phyloP scores from a whole-genome alignment of 768 basidiomycete species.

The Suillus clintonianus region DNA sequence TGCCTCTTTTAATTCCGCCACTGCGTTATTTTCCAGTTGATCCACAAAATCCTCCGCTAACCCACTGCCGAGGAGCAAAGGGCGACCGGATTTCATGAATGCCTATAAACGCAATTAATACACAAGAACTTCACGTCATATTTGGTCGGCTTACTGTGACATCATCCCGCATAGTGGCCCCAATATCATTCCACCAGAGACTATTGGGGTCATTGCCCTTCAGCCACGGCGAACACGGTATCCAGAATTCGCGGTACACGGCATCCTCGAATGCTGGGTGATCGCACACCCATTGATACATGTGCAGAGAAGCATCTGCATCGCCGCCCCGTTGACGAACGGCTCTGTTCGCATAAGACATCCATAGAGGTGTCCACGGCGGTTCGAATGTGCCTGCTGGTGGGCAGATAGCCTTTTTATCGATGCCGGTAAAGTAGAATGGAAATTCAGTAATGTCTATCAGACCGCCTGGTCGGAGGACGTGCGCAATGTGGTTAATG shows the following conservation, averaged over 20 bases:
- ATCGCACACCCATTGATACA: conserved; percentile 54
- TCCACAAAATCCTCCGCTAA: conserved; percentile 54
- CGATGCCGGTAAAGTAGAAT: conserved; percentile 58
- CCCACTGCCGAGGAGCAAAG: conserved; percentile 66
- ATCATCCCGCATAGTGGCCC: conserved; percentile 57
- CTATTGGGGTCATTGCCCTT: conserved; percentile 21
- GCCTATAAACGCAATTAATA: conserved; percentile 38
- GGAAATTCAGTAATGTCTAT: conserved; percentile 70
- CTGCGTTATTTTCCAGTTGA: conserved; percentile 52
- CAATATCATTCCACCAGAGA: conserved; percentile 43
- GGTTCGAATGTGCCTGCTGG: conserved; percentile 43
- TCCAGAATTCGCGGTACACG: conserved; percentile 59
- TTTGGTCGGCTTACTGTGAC: conserved; percentile 42
- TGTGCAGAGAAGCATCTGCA: conserved; percentile 59
- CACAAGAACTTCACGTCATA: background rate
- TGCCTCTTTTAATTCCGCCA: conserved; percentile 52
- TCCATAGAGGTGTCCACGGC: conserved; percentile 67
- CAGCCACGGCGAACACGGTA: conserved; percentile 59
- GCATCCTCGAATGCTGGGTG: conserved; percentile 62
- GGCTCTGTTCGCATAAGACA: conserved; percentile 55
- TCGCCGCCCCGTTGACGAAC: conserved; percentile 59
- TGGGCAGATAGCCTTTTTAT: conserved; percentile 46
- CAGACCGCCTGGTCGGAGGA: conserved; percentile 71
- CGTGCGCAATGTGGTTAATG: conserved; percentile 65
- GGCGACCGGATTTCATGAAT: conserved; percentile 67